Percentiles rank a stretch among this genome's conserved stretches.
These are phyloP conservation scores for Trichoderma oligosporum DNA, from an alignment of 2,329 filamentous ascomycete genomes.

Conservation along the genomic window DNA sequence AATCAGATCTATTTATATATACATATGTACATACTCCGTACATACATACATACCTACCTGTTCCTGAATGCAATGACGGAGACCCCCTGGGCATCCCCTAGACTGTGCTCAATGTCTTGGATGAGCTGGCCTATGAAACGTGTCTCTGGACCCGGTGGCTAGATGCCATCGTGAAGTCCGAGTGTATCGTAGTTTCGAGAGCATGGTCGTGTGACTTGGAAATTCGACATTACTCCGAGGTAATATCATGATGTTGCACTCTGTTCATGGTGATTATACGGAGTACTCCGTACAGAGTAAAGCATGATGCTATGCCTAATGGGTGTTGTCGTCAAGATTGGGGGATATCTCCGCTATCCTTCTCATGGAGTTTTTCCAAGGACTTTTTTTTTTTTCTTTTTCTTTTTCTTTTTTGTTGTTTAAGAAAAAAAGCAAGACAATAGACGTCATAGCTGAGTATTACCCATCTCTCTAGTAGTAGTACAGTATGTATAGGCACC, in stretches of 20 bases:
- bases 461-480: too few relatives aligned
- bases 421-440: not conserved
- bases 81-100: not conserved
- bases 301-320: too few relatives aligned
- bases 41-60: too few relatives aligned
- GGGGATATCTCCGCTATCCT: too few relatives aligned
- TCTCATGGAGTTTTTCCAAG: too few relatives aligned
- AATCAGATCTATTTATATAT: conserved; percentile 17
- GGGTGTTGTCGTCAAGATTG: too few relatives aligned
- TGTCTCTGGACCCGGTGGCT: not conserved
- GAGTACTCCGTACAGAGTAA: too few relatives aligned
- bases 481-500: not conserved
- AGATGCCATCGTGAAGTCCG: not conserved
- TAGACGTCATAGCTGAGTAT: not conserved
- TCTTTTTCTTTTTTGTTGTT: not conserved
- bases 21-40: too few relatives aligned
- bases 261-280: too few relatives aligned
- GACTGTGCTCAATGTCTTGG: not conserved
- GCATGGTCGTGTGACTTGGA: not conserved
- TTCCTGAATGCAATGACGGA: conserved; percentile 4
- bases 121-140: conserved; percentile 16
- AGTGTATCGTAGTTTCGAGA: conserved; percentile 2
- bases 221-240: not conserved
- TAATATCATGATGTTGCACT: too few relatives aligned
- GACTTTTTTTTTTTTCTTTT: too few relatives aligned